Conservation (phyloP, 2,329 filamentous ascomycete genomes). For the Verruconis gallopava region DNA sequence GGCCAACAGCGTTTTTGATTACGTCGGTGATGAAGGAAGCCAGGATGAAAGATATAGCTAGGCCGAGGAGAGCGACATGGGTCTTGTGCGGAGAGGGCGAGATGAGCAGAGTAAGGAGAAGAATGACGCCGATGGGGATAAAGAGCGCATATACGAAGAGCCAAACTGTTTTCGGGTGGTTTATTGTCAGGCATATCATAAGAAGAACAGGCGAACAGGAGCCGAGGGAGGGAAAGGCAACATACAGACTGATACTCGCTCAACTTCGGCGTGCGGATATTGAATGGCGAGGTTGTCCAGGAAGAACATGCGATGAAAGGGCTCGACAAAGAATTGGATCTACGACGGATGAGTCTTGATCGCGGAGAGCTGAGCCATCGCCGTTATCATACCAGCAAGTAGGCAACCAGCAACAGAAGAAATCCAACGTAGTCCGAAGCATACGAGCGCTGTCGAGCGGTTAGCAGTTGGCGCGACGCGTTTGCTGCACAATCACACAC, state of each 20-base stretch:
- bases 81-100: conserved; percentile 61
- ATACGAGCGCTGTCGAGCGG: conserved; percentile 54
- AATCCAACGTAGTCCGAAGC: conserved; percentile 81
- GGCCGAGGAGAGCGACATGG: conserved; percentile 72
- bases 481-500: background rate
- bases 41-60: conserved; percentile 61
- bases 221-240: conserved; percentile 12
- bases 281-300: conserved; percentile 74
- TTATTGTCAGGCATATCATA: conserved; percentile 1
- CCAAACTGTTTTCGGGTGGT: conserved; percentile 46
- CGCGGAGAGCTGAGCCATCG: no score
- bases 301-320: conserved; percentile 91
- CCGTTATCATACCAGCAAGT: conserved; percentile 48
- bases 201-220: background rate
- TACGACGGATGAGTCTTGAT: conserved; percentile 23
- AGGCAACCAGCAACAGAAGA: conserved; percentile 52
- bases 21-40: conserved; percentile 76
- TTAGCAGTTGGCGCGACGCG: background rate
- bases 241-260: conserved; percentile 69
- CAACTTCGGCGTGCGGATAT: conserved; percentile 71
- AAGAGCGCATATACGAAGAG: conserved; percentile 69
- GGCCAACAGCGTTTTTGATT: conserved; percentile 76
- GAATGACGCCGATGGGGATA: conserved; percentile 54
- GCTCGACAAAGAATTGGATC: conserved; percentile 58
- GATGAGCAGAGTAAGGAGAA: conserved; percentile 49